Percentiles rank a stretch among this genome's conserved stretches.
Evolutionary conservation across 805 yeast species (phyloP).

Genomic region (Myxozyma kluyveri): DNA sequence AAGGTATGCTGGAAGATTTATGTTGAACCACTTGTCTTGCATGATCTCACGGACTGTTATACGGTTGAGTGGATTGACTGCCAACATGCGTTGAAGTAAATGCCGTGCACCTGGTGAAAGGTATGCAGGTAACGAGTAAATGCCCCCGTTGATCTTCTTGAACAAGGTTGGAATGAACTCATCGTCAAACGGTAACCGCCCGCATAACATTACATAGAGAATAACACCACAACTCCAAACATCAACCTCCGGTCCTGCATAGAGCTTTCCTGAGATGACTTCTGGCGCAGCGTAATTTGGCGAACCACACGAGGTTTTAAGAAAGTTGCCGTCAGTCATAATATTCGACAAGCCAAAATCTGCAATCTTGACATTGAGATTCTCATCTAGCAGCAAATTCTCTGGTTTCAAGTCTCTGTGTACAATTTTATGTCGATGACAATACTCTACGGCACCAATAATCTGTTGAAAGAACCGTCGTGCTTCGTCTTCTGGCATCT

Average conservation of each 20-base stretch:
- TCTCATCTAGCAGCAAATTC: slow-evolving; percentile 82
- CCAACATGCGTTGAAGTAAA: slow-evolving; percentile 82
- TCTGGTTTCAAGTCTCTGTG: slow-evolving; percentile 97
- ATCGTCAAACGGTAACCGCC: slow-evolving; percentile 93
- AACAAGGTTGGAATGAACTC: slow-evolving; percentile 92
- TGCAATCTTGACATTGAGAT: slow-evolving; percentile 89
- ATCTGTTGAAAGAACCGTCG: slow-evolving; percentile 94
- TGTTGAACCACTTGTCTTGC: slow-evolving; percentile 92
- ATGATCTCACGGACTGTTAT: slow-evolving; percentile 88
- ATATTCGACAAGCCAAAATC: slow-evolving; percentile 93
- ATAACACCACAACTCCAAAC: slow-evolving; percentile 98
- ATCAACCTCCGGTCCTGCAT: slow-evolving; percentile 98
- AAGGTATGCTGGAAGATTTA: slow-evolving; percentile 74
- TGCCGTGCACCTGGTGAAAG: slow-evolving; percentile 81
- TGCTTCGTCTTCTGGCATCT: slow-evolving; percentile 86
- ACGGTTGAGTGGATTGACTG: slow-evolving; percentile 90
- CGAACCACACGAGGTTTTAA: slow-evolving; percentile 92
- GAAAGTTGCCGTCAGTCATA: slow-evolving; percentile 95
- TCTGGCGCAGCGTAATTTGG: slow-evolving; percentile 99
- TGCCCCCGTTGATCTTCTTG: slow-evolving; percentile 87
- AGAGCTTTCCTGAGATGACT: slow-evolving; percentile 88
- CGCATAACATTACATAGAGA: slow-evolving; percentile 91
- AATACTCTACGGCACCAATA: slow-evolving; percentile 92
- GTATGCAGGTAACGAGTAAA: slow-evolving; percentile 84
- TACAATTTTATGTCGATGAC: slow-evolving; percentile 94